Percentiles rank a stretch among this genome's conserved stretches.
phyloP scores from a whole-genome alignment of 2,329 filamentous ascomycete species.

The Ceratocystis smalleyi region DNA sequence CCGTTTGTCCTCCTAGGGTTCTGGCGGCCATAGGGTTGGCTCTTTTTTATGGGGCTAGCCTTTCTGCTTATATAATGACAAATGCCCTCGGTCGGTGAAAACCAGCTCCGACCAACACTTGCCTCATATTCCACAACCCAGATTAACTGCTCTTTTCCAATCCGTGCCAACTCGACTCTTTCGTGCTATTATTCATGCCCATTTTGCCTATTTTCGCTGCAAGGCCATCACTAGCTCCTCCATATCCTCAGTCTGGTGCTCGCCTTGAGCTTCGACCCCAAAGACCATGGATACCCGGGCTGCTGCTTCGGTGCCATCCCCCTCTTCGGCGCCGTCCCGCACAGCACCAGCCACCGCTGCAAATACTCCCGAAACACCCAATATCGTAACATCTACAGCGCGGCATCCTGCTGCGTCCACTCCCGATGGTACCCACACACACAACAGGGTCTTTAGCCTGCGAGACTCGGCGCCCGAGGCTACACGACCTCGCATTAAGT shows the following conservation, averaged over 20 bases:
- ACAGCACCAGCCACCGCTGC: background rate
- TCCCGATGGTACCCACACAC: background rate
- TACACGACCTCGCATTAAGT: background rate
- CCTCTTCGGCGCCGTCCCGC: background rate
- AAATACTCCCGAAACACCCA: background rate
- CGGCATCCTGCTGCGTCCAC: background rate
- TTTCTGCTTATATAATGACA: background rate
- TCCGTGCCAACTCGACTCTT: slow-evolving; percentile 14
- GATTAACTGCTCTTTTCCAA: slow-evolving; percentile 15
- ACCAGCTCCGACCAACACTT: background rate
- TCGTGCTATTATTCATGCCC: slow-evolving; percentile 12
- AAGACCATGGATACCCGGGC: background rate
- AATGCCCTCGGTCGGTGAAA: background rate
- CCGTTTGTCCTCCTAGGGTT: too few species aligned
- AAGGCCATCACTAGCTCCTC: background rate
- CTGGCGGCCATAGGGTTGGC: background rate
- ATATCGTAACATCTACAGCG: too few species aligned
- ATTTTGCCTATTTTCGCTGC: slow-evolving; percentile 15
- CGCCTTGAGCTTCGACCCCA: background rate
- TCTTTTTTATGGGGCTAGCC: background rate
- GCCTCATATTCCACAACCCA: background rate
- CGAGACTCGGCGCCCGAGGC: background rate
- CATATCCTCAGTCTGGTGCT: background rate
- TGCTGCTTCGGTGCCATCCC: background rate
- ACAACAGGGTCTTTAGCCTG: background rate